These are phyloP conservation scores for Metschnikowia similis DNA, from an alignment of 805 yeast genomes.

Conservation along the genomic window DNA sequence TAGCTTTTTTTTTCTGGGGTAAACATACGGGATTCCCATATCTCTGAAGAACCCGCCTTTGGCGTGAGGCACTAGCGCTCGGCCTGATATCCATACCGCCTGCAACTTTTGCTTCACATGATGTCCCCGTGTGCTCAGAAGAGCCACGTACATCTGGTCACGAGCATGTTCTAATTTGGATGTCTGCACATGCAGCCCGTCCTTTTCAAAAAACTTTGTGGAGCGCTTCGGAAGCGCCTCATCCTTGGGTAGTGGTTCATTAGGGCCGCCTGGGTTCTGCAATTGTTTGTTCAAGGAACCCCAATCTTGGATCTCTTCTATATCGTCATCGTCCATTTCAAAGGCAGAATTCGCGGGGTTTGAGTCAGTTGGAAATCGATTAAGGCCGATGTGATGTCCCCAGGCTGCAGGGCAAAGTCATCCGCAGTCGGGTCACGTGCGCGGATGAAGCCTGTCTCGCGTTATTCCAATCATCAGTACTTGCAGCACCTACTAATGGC, in stretches of 20 bases:
- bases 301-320: slow-evolving; percentile 55
- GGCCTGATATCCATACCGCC: slow-evolving; percentile 42
- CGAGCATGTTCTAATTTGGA: slow-evolving; percentile 49
- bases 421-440: slow-evolving; percentile 1
- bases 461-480: not conserved
- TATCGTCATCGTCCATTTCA: slow-evolving; percentile 13
- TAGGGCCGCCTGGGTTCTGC: not conserved
- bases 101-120: slow-evolving; percentile 45
- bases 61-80: slow-evolving; percentile 41
- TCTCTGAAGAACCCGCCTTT: slow-evolving; percentile 72
- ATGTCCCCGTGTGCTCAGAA: slow-evolving; percentile 47
- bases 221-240: slow-evolving; percentile 64
- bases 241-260: slow-evolving; percentile 4
- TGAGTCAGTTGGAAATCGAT: not conserved
- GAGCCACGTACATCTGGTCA: slow-evolving; percentile 68
- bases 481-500: slow-evolving; percentile 4
- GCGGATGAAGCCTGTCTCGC: not conserved
- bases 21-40: slow-evolving; percentile 52
- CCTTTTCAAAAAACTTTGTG: slow-evolving; percentile 83
- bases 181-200: slow-evolving; percentile 57
- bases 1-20: slow-evolving; percentile 10
- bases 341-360: not conserved
- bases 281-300: slow-evolving; percentile 19
- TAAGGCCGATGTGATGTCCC: not conserved
- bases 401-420: not conserved